Evolutionary conservation across 805 yeast species (phyloP), one percentile per base, ranked within the genome.

Genomic region (Diddensiella caesifluorescens): DNA sequence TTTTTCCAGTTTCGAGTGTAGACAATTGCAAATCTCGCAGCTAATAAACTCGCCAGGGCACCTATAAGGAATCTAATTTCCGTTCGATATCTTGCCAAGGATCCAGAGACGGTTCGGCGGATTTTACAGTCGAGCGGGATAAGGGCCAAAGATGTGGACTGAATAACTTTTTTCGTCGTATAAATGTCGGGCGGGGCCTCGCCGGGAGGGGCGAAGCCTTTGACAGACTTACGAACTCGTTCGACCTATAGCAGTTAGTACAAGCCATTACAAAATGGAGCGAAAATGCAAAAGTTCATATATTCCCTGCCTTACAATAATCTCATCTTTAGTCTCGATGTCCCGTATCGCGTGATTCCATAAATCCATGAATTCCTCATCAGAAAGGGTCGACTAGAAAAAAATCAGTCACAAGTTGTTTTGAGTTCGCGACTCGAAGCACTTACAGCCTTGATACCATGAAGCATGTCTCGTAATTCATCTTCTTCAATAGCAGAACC

Each of bases 291-390:
- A 29, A 19, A 25, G 10, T 25, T 25, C 27, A 25, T 9, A 25
- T 25, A 9, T 25, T 29, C 27, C 41, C 27, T 45, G 46, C 48
- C 56, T 47, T 53, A 53, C 57, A 44, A 50, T 50, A 37, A 53
- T 40, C 27, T 53, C 57, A 10, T 48, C 47, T 20, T 49, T 50
- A 71, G 60, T 79, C 85, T 76, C 75, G 48, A 86, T 69, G 52
- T 78, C 80, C 26, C 66, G 58, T 2, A 79, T 56, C n/a, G 80
- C 80, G 52, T 76, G 73, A 20, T 57, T 56, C 95, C 95, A 87
- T 45, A 83, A 69, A 45, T 77, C 82, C 50, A 82, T 81, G 59
- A 83, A 84, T 48, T 85, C 92, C 26, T 76, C 78, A 41, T 69
- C 74, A 1, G 49, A 22, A 12, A 59, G 46, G 19, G 44, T 12